Evolutionary conservation across 306 rosid species (phyloP), one percentile per base, ranked within the genome.

Genomic region (Clitoria ternatea): DNA sequence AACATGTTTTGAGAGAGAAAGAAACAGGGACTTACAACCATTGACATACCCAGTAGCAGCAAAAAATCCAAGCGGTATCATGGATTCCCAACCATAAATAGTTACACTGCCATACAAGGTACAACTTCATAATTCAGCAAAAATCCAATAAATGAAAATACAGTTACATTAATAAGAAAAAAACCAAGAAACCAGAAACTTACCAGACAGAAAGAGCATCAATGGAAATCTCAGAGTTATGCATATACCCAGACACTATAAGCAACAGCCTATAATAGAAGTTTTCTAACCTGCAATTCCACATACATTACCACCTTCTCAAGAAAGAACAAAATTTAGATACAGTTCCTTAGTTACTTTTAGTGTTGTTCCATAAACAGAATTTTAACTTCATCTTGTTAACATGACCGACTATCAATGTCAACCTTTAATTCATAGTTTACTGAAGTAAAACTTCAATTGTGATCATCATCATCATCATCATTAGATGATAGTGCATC

Each of bases 161-260:
- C 8, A 8, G 29, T 27, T 32, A 35, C 6, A 17, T 40, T 52
- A 32, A 22, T 17, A 37, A 36, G 6, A 33, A 26, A 65, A 65
- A 22, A 59, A 13, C 19, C 3, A 29, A 14, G 39, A 8, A 69
- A 45, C 30, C 57, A 30, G 26, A 36, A 74, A 66, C 60, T 33
- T 60, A 84, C 91, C 89, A 90, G 53, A 90, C 83, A 1, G 96
- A 90, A 67, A 84, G 88, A 44, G 91, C 89, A 78, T 85, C 91
- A 18, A 90, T 81, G 1, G 87, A 84, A 56, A 79, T 55, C 66
- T 84, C 81, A 69, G 83, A 29, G 66, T 80, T 80, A 24, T 80
- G 66, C 77, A 85, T 77, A 80, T 47, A 82, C 2, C 90, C 93
- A 23, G 91, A 85, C 54, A 85, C 75, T 50, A 82, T 53, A 64